Conservation (phyloP, 768 basidiomycete species). For the Psilocybe azurescens region DNA sequence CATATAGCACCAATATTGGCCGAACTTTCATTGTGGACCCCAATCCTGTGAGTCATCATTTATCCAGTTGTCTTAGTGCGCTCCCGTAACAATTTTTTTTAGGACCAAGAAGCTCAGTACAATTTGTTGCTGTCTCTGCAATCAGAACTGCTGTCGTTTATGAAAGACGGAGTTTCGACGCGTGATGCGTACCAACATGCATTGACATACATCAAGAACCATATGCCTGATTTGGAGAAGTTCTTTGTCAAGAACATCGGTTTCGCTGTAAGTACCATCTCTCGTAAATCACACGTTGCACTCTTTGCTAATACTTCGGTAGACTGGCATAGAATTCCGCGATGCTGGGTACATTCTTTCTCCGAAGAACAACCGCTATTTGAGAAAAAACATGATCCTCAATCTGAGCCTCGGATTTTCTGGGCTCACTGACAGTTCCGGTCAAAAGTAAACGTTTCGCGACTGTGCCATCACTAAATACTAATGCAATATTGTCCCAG, state of each 20-base stretch:
- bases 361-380: constrained; percentile 71
- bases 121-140: constrained; percentile 80
- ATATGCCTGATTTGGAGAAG: constrained; percentile 83
- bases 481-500: constrained; percentile 39
- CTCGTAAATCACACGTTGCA: neutral
- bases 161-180: constrained; percentile 79
- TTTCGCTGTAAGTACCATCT: constrained; percentile 69
- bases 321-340: constrained; percentile 97
- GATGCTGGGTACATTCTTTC: constrained; percentile 86
- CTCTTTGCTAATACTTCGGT: constrained; percentile 4
- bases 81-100: constrained; percentile 12
- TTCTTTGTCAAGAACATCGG: constrained; percentile 90
- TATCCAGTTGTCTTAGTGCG: neutral
- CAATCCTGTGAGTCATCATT: constrained; percentile 58
- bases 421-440: constrained; percentile 76
- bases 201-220: constrained; percentile 69
- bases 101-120: constrained; percentile 95
- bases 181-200: constrained; percentile 88
- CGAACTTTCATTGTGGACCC: constrained; percentile 97
- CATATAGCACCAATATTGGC: constrained; percentile 91
- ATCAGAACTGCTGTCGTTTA: constrained; percentile 69
- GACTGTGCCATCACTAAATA: constrained; percentile 1
- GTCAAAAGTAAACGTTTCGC: constrained; percentile 67
- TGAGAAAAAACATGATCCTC: constrained; percentile 86
- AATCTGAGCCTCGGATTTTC: constrained; percentile 86